phyloP scores from a whole-genome alignment of 2,329 filamentous ascomycete genomes.

The Monosporascus ibericus region DNA sequence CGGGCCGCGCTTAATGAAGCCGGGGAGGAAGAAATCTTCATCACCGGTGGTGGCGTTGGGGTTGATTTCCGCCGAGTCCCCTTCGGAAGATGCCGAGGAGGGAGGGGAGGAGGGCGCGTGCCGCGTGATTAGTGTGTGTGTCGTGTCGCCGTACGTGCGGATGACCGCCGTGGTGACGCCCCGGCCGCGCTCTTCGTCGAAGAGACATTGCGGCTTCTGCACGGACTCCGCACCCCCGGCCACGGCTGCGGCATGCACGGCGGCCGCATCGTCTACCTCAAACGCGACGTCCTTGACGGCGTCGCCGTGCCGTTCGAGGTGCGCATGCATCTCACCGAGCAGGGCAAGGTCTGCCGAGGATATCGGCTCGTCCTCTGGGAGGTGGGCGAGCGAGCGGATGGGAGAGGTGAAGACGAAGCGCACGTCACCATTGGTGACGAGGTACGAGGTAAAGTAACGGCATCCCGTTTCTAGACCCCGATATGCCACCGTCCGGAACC shows the following conservation, averaged over 20 bases:
- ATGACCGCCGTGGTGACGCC: constrained; percentile 72
- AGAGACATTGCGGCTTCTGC: constrained; percentile 47
- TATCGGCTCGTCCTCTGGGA: constrained; percentile 55
- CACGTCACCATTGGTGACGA: constrained; percentile 69
- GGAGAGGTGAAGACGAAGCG: constrained; percentile 83
- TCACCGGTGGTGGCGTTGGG: neutral
- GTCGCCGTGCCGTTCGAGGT: constrained; percentile 84
- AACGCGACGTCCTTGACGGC: constrained; percentile 94
- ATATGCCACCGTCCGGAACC: constrained; percentile 78
- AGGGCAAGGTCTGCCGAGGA: constrained; percentile 56
- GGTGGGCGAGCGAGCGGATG: constrained; percentile 53
- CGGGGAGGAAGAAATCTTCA: constrained; percentile 62
- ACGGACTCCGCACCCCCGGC: constrained; percentile 57
- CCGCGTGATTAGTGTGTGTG: constrained; percentile 81
- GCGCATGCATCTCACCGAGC: constrained; percentile 70
- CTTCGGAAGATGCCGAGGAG: neutral
- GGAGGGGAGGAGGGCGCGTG: constrained; percentile 56
- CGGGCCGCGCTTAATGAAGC: constrained; percentile 56
- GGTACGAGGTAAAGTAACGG: constrained; percentile 75
- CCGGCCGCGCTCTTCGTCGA: constrained; percentile 54
- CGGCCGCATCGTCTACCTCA: constrained; percentile 83
- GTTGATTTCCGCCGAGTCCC: too few relatives aligned
- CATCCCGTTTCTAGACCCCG: constrained; percentile 83
- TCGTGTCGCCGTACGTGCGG: constrained; percentile 90
- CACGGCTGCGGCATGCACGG: constrained; percentile 71